Base-by-base conservation (phyloP, 2,329 filamentous ascomycete genomes). In the Pseudonectria buxi region DNA sequence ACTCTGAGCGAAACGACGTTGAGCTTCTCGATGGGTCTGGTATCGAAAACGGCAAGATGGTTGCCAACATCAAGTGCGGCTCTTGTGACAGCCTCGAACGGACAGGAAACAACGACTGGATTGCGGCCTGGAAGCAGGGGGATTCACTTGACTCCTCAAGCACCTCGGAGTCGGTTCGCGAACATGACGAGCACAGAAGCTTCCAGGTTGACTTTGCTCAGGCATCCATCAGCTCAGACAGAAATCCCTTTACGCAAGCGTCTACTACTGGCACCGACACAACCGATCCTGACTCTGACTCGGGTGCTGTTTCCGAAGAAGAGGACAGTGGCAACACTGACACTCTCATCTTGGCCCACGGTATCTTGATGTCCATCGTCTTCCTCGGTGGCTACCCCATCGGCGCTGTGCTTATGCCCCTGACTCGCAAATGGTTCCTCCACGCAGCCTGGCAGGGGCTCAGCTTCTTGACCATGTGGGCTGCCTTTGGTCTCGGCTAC, bases 331-430 rank as follows among this genome's bases (percentile, higher is more conserved):
- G 41, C n/a, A 43, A 41, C 9, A 55, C 35, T 32, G 43, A 53
- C 10, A 52, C 48, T 4, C 49, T 64, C 7, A 31, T 66, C 12
- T 51, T 65, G 6, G 56, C 69, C 0, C 77, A 81, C 42, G 78
- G 76, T 32, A 64, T 78, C 45, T 59, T 82, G 49, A 78, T 82
- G 76, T 68, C 69, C 16, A 51, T 81, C 30, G 70, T 73, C 13
- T 77, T 81, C 44, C 66, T 74, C 4, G 49, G 74, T 10, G 58
- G 78, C 14, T 81, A 78, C 44, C 79, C 79, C 1, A 45, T 80
- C 3, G 79, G 77, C 5, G 67, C 78, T 7, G 59, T 76, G 4
- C 53, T 79, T 27, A 80, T 82, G 70, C 74, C 77, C 3, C 42
- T 81, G 4, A 42, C 78, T 6, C 69, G 72, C 29, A 72, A 65